Conservation (phyloP, 225 moss, liverwort and hornwort species). For the Polytrichum formosum region DNA sequence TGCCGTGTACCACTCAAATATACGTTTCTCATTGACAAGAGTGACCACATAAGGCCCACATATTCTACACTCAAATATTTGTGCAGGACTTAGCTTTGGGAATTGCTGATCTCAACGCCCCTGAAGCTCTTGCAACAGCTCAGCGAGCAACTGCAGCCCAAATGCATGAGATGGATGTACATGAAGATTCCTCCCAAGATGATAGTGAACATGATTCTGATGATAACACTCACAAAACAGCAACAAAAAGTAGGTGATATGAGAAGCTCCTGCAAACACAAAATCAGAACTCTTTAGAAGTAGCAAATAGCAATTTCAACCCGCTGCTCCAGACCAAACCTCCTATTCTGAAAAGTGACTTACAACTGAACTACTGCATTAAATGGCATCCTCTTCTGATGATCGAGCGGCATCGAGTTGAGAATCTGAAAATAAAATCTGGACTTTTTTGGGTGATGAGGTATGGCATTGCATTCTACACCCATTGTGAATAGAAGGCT, state of each 20-base stretch:
- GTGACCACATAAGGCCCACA: not conserved
- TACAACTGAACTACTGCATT: too few species aligned
- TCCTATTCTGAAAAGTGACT: too few species aligned
- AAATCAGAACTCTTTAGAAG: too few species aligned
- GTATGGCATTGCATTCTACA: slow-evolving; percentile 52
- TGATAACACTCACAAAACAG: slow-evolving; percentile 18
- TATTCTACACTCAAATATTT: not conserved
- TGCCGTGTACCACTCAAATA: too few species aligned
- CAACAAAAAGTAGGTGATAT: slow-evolving; percentile 36
- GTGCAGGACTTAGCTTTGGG: slow-evolving; percentile 80
- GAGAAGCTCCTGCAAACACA: slow-evolving; percentile 66
- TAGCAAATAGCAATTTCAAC: too few species aligned
- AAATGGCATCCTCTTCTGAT: slow-evolving; percentile 10
- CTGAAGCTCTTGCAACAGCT: slow-evolving; percentile 83
- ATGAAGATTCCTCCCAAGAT: slow-evolving; percentile 19
- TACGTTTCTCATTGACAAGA: too few species aligned
- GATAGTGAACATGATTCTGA: slow-evolving; percentile 42
- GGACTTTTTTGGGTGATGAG: slow-evolving; percentile 9
- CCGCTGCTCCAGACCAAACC: too few species aligned
- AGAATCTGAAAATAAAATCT: slow-evolving; percentile 5
- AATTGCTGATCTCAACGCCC: slow-evolving; percentile 74
- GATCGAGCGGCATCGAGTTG: slow-evolving; percentile 9
- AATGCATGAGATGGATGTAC: slow-evolving; percentile 6
- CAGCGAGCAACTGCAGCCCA: slow-evolving; percentile 70
- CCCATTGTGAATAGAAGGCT: slow-evolving; percentile 40